Conservation (phyloP, 768 basidiomycete genomes). For the Amanita exitialis region DNA sequence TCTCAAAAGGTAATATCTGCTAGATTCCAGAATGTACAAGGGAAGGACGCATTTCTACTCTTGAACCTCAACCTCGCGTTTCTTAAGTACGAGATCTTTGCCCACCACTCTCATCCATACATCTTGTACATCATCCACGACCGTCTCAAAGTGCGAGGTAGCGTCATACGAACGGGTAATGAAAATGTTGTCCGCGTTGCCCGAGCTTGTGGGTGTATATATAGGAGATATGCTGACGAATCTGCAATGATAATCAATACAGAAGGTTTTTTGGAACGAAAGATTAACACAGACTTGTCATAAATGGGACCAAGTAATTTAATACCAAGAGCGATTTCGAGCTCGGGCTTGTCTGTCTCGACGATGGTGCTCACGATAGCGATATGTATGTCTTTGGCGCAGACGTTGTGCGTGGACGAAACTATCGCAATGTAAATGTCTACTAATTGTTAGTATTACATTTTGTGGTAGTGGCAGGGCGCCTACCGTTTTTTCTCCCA, state of each 20-base stretch:
- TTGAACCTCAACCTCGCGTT: slow-evolving; percentile 66
- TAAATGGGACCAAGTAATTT: slow-evolving; percentile 85
- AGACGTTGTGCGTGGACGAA: slow-evolving; percentile 95
- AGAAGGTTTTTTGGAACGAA: not conserved
- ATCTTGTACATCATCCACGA: slow-evolving; percentile 94
- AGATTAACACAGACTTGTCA: slow-evolving; percentile 63
- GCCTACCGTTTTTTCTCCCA: slow-evolving; percentile 78
- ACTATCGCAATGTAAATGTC: slow-evolving; percentile 99
- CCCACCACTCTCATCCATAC: slow-evolving; percentile 89
- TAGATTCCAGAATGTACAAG: not conserved
- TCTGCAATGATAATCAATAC: slow-evolving; percentile 29
- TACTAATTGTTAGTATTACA: slow-evolving; percentile 19
- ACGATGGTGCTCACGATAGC: slow-evolving; percentile 99
- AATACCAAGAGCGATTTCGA: slow-evolving; percentile 87
- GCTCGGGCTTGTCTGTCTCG: slow-evolving; percentile 87
- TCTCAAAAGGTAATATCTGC: not conserved
- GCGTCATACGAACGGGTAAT: slow-evolving; percentile 98
- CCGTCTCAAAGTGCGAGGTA: slow-evolving; percentile 97
- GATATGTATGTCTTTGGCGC: slow-evolving; percentile 89
- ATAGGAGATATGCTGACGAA: slow-evolving; percentile 85
- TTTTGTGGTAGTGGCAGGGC: not conserved
- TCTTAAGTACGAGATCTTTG: slow-evolving; percentile 74
- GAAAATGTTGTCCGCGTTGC: slow-evolving; percentile 84
- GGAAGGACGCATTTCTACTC: slow-evolving; percentile 17
- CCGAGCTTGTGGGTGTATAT: slow-evolving; percentile 81